phyloP scores from a whole-genome alignment of 805 yeast species.

The Hanseniaspora lachancei region DNA sequence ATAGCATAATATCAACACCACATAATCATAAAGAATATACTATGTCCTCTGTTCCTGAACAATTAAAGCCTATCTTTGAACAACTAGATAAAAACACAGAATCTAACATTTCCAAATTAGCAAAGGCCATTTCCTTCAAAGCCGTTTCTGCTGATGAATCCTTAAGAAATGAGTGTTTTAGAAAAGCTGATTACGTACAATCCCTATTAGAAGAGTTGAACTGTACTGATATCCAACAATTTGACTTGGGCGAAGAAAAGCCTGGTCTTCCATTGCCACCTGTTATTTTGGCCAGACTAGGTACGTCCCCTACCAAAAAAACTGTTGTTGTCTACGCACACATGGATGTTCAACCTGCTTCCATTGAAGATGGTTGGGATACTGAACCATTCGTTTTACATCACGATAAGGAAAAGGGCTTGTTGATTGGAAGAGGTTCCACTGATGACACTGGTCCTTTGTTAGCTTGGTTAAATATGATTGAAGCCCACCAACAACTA shows the following conservation, averaged over 20 bases:
- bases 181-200: conserved; percentile 74
- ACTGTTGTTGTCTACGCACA: conserved; percentile 90
- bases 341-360: conserved; percentile 97
- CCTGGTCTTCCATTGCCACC: conserved; percentile 84
- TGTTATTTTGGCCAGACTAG: conserved; percentile 79
- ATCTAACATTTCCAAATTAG: conserved; percentile 54
- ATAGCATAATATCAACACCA: background rate
- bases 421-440: conserved; percentile 82
- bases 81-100: conserved; percentile 68
- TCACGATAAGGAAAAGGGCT: conserved; percentile 46
- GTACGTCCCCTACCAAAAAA: conserved; percentile 56
- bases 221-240: conserved; percentile 67
- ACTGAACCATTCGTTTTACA: conserved; percentile 77
- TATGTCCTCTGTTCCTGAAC: conserved; percentile 9
- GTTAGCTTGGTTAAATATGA: conserved; percentile 86
- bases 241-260: conserved; percentile 78
- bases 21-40: background rate
- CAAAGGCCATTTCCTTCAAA: conserved; percentile 83
- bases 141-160: conserved; percentile 88
- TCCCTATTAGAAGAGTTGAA: conserved; percentile 59
- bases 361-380: conserved; percentile 84
- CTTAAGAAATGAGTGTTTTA: conserved; percentile 76
- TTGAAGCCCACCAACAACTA: conserved; percentile 78
- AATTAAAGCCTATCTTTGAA: conserved; percentile 25
- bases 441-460: conserved; percentile 99